Conservation (phyloP, 148 eudicot species). For the Fagopyrum esculentum region DNA sequence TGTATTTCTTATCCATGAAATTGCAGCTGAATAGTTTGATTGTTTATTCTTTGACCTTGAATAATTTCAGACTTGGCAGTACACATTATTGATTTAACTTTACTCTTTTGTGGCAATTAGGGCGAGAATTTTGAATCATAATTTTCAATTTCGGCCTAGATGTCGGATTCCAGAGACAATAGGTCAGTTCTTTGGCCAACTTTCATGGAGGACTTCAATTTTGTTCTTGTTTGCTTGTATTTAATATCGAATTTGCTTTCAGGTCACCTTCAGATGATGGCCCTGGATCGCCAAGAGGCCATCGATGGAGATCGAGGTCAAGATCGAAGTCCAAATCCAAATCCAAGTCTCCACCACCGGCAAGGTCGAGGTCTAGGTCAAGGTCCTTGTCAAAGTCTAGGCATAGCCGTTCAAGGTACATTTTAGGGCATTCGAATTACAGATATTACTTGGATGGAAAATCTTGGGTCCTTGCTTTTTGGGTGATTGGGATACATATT, state of each 20-base stretch:
- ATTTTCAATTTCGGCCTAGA: slow-evolving; percentile 14
- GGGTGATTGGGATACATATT: neutral
- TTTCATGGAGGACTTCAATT: neutral
- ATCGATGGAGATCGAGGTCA: slow-evolving; percentile 29
- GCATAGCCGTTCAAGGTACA: slow-evolving; percentile 51
- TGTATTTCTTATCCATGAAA: neutral
- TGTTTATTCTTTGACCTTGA: neutral
- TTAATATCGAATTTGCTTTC: slow-evolving; percentile 10
- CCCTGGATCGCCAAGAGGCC: slow-evolving; percentile 29
- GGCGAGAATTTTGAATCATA: neutral
- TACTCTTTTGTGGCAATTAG: neutral
- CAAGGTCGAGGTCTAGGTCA: slow-evolving; percentile 21
- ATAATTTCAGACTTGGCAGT: neutral
- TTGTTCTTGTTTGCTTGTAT: neutral
- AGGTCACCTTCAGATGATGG: slow-evolving; percentile 45
- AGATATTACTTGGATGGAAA: neutral
- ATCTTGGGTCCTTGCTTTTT: neutral
- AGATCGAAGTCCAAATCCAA: slow-evolving; percentile 18
- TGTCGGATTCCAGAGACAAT: slow-evolving; percentile 42
- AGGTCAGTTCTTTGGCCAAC: slow-evolving; percentile 31
- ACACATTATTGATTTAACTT: neutral
- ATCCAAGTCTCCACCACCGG: slow-evolving; percentile 15
- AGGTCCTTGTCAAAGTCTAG: slow-evolving; percentile 34
- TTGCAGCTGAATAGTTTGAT: neutral
- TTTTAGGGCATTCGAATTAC: slow-evolving; percentile 5